Percentiles rank a stretch among this genome's conserved stretches.
These are phyloP conservation scores for Funneliformis geosporum DNA, from an alignment of 192 early-diverging fungal species.

Conservation along the genomic window DNA sequence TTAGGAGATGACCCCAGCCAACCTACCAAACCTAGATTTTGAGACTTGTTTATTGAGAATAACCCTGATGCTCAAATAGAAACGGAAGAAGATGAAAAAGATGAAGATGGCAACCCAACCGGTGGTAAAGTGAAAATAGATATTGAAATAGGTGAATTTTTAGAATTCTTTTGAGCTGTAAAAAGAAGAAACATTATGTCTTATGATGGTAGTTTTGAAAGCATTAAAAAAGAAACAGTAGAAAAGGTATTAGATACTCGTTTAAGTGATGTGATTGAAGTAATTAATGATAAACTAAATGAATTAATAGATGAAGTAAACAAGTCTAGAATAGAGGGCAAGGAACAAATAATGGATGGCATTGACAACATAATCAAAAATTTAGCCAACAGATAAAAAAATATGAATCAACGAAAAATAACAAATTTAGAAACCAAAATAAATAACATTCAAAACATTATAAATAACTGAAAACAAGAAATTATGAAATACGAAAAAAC, in stretches of 20 bases:
- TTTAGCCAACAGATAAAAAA: constrained; percentile 6
- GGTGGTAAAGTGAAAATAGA: neutral
- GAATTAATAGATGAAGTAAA: neutral
- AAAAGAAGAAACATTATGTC: neutral
- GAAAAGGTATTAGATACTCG: neutral
- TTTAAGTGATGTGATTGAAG: neutral
- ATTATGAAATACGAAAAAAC: constrained; percentile 3
- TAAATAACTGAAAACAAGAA: constrained; percentile 18
- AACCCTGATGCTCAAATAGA: neutral
- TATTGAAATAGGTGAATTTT: constrained; percentile 22
- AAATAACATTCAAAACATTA: neutral
- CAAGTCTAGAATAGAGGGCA: neutral
- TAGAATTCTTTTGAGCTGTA: constrained; percentile 19
- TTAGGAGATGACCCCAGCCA: neutral
- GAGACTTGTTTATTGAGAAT: constrained; percentile 3
- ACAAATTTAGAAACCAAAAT: constrained; percentile 16
- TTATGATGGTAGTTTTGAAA: neutral
- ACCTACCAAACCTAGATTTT: neutral
- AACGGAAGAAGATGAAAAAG: neutral
- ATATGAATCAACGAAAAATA: constrained; percentile 9
- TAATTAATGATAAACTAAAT: neutral
- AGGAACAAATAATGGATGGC: neutral
- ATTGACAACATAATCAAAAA: neutral
- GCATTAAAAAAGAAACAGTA: neutral
- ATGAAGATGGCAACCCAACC: neutral